phyloP scores from a whole-genome alignment of 106 monocot genomes.

The Posidonia australis region DNA sequence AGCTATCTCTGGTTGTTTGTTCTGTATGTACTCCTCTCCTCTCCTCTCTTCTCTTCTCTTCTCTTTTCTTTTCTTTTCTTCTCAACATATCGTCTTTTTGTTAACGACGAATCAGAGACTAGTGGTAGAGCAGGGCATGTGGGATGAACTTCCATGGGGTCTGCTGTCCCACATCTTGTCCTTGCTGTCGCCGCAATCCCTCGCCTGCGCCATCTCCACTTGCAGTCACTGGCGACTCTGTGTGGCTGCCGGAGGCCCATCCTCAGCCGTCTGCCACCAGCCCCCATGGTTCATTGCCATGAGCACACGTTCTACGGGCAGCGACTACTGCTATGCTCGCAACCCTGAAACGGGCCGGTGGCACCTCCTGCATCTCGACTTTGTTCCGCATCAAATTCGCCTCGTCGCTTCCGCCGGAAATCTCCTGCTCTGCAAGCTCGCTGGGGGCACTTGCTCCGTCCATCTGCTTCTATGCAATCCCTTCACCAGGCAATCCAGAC shows the following conservation, averaged over 20 bases:
- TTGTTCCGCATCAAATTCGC: conserved; percentile 20
- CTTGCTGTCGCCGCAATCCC: conserved; percentile 31
- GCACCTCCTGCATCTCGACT: conserved; percentile 31
- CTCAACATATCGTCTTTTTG: too few relatives aligned
- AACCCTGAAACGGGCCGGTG: conserved; percentile 18
- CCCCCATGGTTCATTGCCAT: conserved; percentile 33
- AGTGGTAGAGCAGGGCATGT: too few relatives aligned
- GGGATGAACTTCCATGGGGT: conserved; percentile 29
- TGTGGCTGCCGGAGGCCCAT: conserved; percentile 1
- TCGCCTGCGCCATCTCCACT: conserved; percentile 24
- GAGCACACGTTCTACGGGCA: conserved; percentile 7
- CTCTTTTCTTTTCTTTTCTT: too few relatives aligned
- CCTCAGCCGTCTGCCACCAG: not conserved
- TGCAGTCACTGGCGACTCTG: conserved; percentile 49
- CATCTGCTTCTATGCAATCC: conserved; percentile 39
- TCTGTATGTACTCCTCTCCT: too few relatives aligned
- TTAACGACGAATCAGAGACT: too few relatives aligned
- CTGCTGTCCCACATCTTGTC: conserved; percentile 37
- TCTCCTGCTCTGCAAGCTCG: conserved; percentile 27
- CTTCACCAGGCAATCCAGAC: conserved; percentile 31
- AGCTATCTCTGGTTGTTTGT: too few relatives aligned
- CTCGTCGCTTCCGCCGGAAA: conserved; percentile 21
- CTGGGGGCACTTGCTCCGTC: not conserved
- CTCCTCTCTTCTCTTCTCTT: too few relatives aligned
- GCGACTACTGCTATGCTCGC: conserved; percentile 19